Evolutionary conservation across 805 yeast species (phyloP), one percentile per base, ranked within the genome.

Genomic region (Kuraishia molischiana): DNA sequence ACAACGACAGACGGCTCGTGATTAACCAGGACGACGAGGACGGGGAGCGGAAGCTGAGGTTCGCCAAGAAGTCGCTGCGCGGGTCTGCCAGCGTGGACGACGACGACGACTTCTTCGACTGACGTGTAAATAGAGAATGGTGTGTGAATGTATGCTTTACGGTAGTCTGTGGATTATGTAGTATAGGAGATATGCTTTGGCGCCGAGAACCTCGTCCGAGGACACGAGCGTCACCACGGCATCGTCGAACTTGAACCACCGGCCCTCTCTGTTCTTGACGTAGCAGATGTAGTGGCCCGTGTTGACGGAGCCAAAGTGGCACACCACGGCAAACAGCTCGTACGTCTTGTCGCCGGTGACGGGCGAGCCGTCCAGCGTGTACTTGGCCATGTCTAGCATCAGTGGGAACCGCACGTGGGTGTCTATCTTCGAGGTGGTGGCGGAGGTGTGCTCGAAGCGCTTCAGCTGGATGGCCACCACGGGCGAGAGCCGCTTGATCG

Each of bases 201-300:
- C 66, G 32, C 67, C 63, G 39, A 75, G 61, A 11, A 89, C 95
- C 40, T 79, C 79, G 35, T 75, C 74, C 38, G 69, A 75, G 6
- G 77, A 56, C 9, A 86, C 70, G 39, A 74, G 56, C 2, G 87
- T 74, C 11, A 92, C 82, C 49, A 79, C 76, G 14, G 92, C 77
- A 61, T 92, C 99, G 53, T 92, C 96, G 54, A 87, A 89, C 54
- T 76, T 79, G 54, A 82, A 82, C 99, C 99, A 92, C 49, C 72
- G 68, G 2, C 86, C 83, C 31, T 74, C 71, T n/a, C 73, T 64
- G 38, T 67, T 73, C 53, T 89, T 90, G 43, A 85, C 72, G 49
- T 79, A 69, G 14, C 92, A 80, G 11, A 89, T 72, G 55, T 92
- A 92, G 57, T 92, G 99, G 9, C 99, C 99, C 2, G 97, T 92